Evolutionary conservation across 2,329 filamentous ascomycete genomes (phyloP).

Genomic region (Cryphonectria carpinicola): DNA sequence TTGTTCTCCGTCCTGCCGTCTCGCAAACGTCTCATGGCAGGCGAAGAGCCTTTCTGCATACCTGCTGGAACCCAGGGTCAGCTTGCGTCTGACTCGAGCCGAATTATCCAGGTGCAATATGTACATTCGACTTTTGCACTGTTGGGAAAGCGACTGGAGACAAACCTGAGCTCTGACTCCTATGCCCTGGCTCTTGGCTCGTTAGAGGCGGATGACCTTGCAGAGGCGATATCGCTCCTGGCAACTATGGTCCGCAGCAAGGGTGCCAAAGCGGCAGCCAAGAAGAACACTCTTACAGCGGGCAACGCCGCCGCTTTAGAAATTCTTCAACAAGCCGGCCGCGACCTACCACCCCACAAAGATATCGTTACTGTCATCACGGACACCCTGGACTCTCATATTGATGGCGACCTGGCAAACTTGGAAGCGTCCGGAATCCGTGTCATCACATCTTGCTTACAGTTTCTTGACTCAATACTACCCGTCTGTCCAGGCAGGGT

Average conservation of each 20-base stretch:
- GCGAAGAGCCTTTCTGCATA: slow-evolving; percentile 61
- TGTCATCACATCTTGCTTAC: slow-evolving; percentile 71
- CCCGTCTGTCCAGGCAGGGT: slow-evolving; percentile 79
- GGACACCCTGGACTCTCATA: slow-evolving; percentile 77
- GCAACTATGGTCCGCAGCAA: slow-evolving; percentile 68
- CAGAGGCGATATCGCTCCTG: slow-evolving; percentile 76
- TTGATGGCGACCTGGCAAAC: slow-evolving; percentile 59
- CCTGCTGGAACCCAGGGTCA: slow-evolving; percentile 68
- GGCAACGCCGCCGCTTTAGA: slow-evolving; percentile 44
- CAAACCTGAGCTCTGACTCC: slow-evolving; percentile 62
- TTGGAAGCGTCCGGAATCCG: slow-evolving; percentile 69
- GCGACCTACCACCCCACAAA: slow-evolving; percentile 57
- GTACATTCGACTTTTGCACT: slow-evolving; percentile 80
- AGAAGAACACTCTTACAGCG: neutral
- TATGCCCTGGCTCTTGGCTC: slow-evolving; percentile 56
- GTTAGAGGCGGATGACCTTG: slow-evolving; percentile 64
- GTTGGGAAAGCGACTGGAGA: slow-evolving; percentile 75
- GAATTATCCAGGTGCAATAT: slow-evolving; percentile 77
- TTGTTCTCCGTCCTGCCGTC: slow-evolving; percentile 59
- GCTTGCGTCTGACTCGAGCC: slow-evolving; percentile 77
- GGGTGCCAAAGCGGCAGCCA: slow-evolving; percentile 41
- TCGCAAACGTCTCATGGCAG: slow-evolving; percentile 48
- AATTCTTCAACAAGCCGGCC: slow-evolving; percentile 63
- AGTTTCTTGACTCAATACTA: slow-evolving; percentile 77
- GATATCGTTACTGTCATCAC: slow-evolving; percentile 84